Evolutionary conservation across 2,329 filamentous ascomycete genomes (phyloP).

Genomic region (Colletotrichum phormii): DNA sequence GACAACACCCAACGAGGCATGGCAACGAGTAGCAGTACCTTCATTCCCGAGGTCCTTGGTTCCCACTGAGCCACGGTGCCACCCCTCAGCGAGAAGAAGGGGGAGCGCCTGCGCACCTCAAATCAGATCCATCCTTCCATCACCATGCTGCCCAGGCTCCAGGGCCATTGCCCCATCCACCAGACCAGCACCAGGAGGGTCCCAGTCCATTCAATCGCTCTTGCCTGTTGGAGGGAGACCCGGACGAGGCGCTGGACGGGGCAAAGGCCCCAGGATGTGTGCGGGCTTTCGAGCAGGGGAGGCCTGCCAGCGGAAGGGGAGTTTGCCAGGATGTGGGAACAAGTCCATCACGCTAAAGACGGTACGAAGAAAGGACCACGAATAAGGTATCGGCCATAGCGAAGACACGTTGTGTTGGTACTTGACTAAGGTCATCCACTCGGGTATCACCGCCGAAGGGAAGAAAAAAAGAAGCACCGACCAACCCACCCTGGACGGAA

Average conservation of each 20-base stretch:
- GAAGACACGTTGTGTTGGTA: not conserved
- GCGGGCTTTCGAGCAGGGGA: not conserved
- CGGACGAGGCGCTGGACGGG: slow-evolving; percentile 14
- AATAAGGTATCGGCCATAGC: not conserved
- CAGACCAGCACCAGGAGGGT: slow-evolving; percentile 44
- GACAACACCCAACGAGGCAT: not conserved
- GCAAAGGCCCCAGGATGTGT: not conserved
- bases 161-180: slow-evolving; percentile 12
- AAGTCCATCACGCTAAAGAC: not conserved
- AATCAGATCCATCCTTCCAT: slow-evolving; percentile 18
- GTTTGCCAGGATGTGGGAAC: not conserved
- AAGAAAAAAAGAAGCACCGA: not conserved
- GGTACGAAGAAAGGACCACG: not conserved
- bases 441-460: not conserved
- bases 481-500: slow-evolving; percentile 27
- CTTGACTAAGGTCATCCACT: not conserved
- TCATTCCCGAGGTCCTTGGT: not conserved
- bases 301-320: not conserved
- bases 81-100: slow-evolving; percentile 7
- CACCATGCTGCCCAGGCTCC: slow-evolving; percentile 20
- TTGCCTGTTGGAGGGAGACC: slow-evolving; percentile 7
- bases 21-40: slow-evolving; percentile 6
- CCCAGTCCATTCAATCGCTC: slow-evolving; percentile 1
- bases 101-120: slow-evolving; percentile 9
- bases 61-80: not conserved